A percentile compares a stretch with the other conserved stretches of the same genome.
Conservation (phyloP, 495 filamentous ascomycete species). For the Melanomma pulvis-pyrius region DNA sequence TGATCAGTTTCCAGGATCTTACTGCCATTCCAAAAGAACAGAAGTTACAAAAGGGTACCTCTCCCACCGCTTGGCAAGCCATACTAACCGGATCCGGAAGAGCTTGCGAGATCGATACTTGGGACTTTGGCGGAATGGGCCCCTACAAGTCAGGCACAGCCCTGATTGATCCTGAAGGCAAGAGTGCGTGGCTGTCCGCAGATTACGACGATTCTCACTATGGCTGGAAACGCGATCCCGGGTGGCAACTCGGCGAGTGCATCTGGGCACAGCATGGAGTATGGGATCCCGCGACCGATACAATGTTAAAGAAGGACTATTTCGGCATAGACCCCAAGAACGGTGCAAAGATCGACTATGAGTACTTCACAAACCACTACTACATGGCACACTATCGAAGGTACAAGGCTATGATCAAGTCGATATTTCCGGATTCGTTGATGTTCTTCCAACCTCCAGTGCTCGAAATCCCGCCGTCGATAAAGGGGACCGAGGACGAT, state of each 20-base stretch:
- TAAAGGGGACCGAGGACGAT: conserved; percentile 87
- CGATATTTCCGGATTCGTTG: conserved; percentile 76
- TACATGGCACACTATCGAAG: conserved; percentile 84
- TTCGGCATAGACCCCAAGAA: conserved; percentile 75
- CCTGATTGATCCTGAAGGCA: conserved; percentile 86
- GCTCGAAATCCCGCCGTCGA: conserved; percentile 82
- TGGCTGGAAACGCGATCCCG: conserved; percentile 83
- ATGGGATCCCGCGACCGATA: conserved; percentile 83
- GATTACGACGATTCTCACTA: conserved; percentile 84
- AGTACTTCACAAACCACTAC: conserved; percentile 83
- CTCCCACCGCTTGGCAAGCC: conserved; percentile 92
- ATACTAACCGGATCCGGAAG: conserved; percentile 87
- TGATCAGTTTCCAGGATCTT: conserved; percentile 84
- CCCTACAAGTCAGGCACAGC: conserved; percentile 83
- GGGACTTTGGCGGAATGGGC: conserved; percentile 91
- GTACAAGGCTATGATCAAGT: conserved; percentile 71
- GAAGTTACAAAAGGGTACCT: conserved; percentile 89
- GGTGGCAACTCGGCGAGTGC: conserved; percentile 90
- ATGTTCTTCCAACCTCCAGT: conserved; percentile 91
- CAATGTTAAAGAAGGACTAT: conserved; percentile 81
- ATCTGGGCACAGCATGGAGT: conserved; percentile 96
- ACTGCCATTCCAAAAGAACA: conserved; percentile 82
- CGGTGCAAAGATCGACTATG: conserved; percentile 73
- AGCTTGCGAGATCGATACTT: conserved; percentile 84
- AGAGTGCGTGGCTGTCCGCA: conserved; percentile 77